Conservation (phyloP, 164 flowering plant genomes). For the Tetracentron sinense region DNA sequence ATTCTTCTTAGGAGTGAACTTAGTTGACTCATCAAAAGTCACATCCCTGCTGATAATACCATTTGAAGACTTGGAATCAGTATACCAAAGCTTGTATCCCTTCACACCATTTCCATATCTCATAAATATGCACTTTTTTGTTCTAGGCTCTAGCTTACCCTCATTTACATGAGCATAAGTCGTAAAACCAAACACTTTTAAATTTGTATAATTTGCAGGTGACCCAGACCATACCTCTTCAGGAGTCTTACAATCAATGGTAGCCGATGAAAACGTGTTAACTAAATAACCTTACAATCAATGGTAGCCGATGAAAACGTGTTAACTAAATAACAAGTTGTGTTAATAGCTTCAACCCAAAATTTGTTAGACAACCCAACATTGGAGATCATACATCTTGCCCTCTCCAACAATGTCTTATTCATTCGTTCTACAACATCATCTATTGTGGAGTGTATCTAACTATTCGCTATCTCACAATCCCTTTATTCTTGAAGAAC, state of each 20-base stretch:
- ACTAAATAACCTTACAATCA: neutral
- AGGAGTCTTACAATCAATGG: neutral
- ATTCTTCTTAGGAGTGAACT: too few species aligned
- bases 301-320: too few species aligned
- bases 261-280: neutral
- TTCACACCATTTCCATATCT: conserved; percentile 4
- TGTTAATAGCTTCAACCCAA: neutral
- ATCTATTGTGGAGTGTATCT: neutral
- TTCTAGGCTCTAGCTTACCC: conserved; percentile 2
- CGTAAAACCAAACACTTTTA: conserved; percentile 7
- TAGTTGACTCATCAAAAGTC: neutral
- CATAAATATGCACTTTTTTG: conserved; percentile 2
- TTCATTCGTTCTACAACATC: conserved; percentile 1
- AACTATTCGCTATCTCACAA: neutral
- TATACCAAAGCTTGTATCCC: conserved; percentile 8
- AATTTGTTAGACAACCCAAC: neutral
- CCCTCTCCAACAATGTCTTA: too few species aligned
- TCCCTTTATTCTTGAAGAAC: neutral
- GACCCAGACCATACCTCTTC: conserved; percentile 1
- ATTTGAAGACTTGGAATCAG: neutral
- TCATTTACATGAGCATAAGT: conserved; percentile 10
- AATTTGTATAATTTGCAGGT: conserved; percentile 2
- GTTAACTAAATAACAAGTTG: too few species aligned
- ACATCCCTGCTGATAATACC: neutral
- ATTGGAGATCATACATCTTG: neutral